These are phyloP conservation scores for Penicillium psychrofluorescens DNA, from an alignment of 495 filamentous ascomycete genomes.

Conservation along the genomic window DNA sequence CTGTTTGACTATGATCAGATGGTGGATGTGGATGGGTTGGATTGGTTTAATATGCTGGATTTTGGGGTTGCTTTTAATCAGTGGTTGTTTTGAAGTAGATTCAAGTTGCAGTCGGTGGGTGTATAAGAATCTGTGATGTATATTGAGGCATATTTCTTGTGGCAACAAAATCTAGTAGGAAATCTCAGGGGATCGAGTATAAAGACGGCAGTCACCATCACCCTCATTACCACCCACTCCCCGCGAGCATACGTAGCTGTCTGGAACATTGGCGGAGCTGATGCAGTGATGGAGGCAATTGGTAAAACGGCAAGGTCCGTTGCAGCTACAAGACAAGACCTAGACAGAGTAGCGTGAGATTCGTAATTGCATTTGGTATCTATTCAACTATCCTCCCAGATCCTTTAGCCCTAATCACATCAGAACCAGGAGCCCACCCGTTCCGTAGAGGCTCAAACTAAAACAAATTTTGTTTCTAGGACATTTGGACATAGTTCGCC, in stretches of 20 bases:
- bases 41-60: conserved; percentile 19
- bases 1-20: conserved; percentile 9
- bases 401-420: background rate
- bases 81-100: conserved; percentile 16
- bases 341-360: background rate
- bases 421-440: no score
- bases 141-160: background rate
- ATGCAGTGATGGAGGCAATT: conserved; percentile 3
- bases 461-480: no score
- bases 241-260: no score
- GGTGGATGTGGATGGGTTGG: conserved; percentile 13
- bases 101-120: background rate
- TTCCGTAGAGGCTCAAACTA: no score
- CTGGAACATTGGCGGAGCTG: conserved; percentile 9
- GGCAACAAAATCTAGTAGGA: background rate
- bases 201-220: no score
- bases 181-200: no score
- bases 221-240: no score
- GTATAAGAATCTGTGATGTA: background rate
- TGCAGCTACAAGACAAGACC: no score
- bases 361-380: conserved; percentile 21
- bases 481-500: conserved; percentile 34
- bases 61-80: conserved; percentile 22
- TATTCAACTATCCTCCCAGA: conserved; percentile 11
- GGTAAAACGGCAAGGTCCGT: background rate